Evolutionary conservation across 441 rosid species (phyloP).

Genomic region (Capsella rubella): DNA sequence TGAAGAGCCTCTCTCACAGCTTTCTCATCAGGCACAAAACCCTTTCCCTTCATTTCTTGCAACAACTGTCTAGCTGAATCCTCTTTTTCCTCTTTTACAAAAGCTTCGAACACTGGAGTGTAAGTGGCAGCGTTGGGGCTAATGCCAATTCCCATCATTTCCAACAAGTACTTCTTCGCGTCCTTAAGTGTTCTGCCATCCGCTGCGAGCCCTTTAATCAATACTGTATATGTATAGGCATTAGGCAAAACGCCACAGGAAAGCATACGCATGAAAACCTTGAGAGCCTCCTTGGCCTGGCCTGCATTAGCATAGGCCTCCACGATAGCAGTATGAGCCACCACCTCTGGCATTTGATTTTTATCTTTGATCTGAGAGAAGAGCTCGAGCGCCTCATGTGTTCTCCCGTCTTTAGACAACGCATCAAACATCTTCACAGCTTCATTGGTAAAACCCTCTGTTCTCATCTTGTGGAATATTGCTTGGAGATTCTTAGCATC

Average conservation of each 20-base stretch:
- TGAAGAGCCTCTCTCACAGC: conserved; percentile 52
- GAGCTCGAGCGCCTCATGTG: conserved; percentile 77
- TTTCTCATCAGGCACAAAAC: conserved; percentile 60
- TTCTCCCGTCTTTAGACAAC: conserved; percentile 75
- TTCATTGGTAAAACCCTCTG: conserved; percentile 57
- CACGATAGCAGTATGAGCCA: conserved; percentile 69
- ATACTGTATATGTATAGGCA: conserved; percentile 68
- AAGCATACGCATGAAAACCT: conserved; percentile 69
- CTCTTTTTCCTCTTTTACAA: conserved; percentile 50
- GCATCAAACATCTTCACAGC: conserved; percentile 90
- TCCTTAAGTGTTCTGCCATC: conserved; percentile 50
- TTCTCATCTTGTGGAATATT: conserved; percentile 69
- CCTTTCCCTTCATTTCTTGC: conserved; percentile 54
- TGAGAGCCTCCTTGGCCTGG: conserved; percentile 63
- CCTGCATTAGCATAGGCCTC: conserved; percentile 79
- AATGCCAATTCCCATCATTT: conserved; percentile 71
- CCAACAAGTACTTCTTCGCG: conserved; percentile 59
- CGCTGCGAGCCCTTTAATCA: conserved; percentile 65
- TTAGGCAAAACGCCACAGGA: conserved; percentile 69
- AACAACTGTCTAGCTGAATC: conserved; percentile 56
- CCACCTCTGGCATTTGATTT: conserved; percentile 75
- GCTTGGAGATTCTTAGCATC: conserved; percentile 71
- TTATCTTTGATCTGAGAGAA: conserved; percentile 71
- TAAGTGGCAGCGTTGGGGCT: conserved; percentile 59
- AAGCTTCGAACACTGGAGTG: conserved; percentile 61